phyloP scores from a whole-genome alignment of 352 stramenopile species.

The Pythium sp. region DNA sequence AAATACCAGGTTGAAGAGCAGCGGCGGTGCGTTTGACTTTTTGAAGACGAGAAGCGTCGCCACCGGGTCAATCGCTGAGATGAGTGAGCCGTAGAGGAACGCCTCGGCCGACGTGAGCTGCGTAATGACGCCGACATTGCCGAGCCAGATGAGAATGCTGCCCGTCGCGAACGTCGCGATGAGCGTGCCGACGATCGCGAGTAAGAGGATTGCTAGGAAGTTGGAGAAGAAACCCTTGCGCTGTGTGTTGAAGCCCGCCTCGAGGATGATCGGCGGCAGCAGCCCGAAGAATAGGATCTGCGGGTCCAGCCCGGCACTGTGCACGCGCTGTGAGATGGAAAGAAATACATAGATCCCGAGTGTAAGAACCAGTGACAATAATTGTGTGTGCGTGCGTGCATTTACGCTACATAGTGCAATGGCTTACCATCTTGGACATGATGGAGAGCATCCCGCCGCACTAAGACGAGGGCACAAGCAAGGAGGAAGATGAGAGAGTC shows the following conservation, averaged over 20 bases:
- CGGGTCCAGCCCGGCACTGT: conserved; percentile 37
- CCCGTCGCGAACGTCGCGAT: conserved; percentile 52
- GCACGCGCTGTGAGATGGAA: conserved; percentile 13
- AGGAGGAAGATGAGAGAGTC: not conserved
- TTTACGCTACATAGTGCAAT: not conserved
- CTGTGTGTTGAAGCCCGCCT: conserved; percentile 63
- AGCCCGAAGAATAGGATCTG: conserved; percentile 58
- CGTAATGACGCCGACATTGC: conserved; percentile 32
- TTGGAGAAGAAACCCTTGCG: conserved; percentile 59
- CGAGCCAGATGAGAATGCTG: conserved; percentile 40
- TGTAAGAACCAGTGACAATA: not conserved
- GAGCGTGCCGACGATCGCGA: conserved; percentile 49
- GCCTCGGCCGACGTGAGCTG: conserved; percentile 55
- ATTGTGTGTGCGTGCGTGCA: not conserved
- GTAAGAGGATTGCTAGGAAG: conserved; percentile 36
- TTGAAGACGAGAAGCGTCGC: conserved; percentile 80
- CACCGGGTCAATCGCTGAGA: conserved; percentile 85
- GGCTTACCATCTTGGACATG: conserved; percentile 21
- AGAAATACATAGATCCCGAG: not conserved
- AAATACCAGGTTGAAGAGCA: conserved; percentile 88
- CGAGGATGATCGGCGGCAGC: conserved; percentile 63
- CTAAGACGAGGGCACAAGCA: conserved; percentile 8
- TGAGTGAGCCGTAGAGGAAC: conserved; percentile 74
- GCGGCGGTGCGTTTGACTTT: conserved; percentile 36
- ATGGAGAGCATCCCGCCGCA: conserved; percentile 30